Evolutionary conservation across 1,284 basidiomycete genomes (phyloP), one percentile per base, ranked within the genome.

Genomic region (Salmacisia buchloeana): DNA sequence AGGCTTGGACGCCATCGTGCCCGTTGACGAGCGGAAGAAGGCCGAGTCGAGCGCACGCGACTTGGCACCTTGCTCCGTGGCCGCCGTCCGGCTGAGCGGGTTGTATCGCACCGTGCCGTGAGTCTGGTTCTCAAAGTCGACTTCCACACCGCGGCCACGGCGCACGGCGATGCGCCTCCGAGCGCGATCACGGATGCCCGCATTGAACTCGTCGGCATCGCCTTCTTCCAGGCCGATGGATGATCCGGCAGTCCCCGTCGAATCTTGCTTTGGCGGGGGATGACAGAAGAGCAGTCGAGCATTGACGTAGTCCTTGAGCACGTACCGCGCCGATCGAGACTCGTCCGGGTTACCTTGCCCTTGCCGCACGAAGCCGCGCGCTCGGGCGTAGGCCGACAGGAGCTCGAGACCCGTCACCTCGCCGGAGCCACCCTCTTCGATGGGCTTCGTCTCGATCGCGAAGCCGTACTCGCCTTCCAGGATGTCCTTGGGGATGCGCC

Each of bases 301-400:
- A 72, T 91, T 94, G 68, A 98, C 92, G 75, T 97, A 98, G 82
- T 99, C 96, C 81, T 99, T 99, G 63, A 99, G 85, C 61, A 99
- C 85, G 77, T 90, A 90, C 64, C 96, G 87, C 13, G 94, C 91
- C 0, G 94, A 88, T 60, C 93, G 88, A 25, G 94, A 92, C 80
- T 97, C 94, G 78, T 99, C 96, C 2, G 96, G 94, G 80, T 94
- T 96, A 59, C 96, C 96, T 82, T 94, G 92, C 0, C 94, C 93
- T 10, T 94, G 87, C 56, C 94, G 87, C 71, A 89, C 90, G 81
- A 90, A 94, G 29, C 96, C 96, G 72, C 94, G 84, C n/a, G 66
- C 77, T 67, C 0, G 52, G 43, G 67, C 65, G 84, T 96, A 94
- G 3, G 92, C 85, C 29, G 90, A 85, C 25, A 98, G 83, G 61